These are phyloP conservation scores for Aureobasidium melanogenum DNA, from an alignment of 2,329 filamentous ascomycete species.

Conservation along the genomic window DNA sequence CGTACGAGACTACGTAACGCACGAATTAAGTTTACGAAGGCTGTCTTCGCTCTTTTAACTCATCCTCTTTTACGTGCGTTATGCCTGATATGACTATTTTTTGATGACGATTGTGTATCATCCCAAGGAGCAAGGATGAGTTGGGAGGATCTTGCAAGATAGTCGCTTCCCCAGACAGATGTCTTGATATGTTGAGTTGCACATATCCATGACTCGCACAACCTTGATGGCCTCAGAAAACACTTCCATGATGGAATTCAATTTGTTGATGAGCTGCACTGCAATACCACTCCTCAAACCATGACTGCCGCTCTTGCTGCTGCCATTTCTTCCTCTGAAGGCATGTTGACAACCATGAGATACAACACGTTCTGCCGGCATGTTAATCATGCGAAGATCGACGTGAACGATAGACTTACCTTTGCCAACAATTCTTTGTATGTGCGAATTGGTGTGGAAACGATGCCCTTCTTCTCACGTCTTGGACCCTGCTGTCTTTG, in stretches of 20 bases:
- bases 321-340: slow-evolving; percentile 7
- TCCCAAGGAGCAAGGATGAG: neutral
- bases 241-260: neutral
- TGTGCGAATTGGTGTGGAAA: neutral
- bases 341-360: slow-evolving; percentile 11
- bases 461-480: neutral
- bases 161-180: neutral
- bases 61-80: too few species aligned
- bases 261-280: neutral
- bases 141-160: neutral
- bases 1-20: too few species aligned
- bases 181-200: neutral
- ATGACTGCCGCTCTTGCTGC: neutral
- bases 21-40: too few species aligned
- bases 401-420: neutral
- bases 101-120: too few species aligned
- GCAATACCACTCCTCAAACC: neutral
- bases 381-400: neutral
- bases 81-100: too few species aligned
- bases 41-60: too few species aligned
- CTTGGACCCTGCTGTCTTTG: neutral
- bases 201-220: neutral
- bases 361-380: slow-evolving; percentile 7
- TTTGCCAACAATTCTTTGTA: slow-evolving; percentile 3
- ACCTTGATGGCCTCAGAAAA: neutral